Evolutionary conservation across 2,329 filamentous ascomycete genomes (phyloP).

Genomic region (Proliferodiscus dingleyae): DNA sequence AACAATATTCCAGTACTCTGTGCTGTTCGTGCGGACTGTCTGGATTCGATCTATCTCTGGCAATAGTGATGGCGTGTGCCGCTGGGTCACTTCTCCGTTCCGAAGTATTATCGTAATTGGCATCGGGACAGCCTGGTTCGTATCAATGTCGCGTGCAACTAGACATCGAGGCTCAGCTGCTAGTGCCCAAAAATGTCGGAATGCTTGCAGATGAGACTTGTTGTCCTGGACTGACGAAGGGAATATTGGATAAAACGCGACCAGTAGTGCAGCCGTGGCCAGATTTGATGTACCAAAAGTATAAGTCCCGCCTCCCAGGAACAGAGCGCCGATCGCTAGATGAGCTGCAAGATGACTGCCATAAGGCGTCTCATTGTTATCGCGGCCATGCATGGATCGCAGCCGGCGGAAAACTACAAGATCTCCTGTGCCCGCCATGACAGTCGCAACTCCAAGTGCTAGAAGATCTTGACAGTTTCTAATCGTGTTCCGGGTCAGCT

Average conservation of each 20-base stretch:
- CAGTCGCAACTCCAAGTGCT: slow-evolving; percentile 74
- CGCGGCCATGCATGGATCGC: slow-evolving; percentile 80
- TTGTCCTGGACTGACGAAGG: slow-evolving; percentile 89
- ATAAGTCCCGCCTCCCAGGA: slow-evolving; percentile 86
- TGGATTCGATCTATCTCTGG: slow-evolving; percentile 46
- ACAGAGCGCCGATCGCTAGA: slow-evolving; percentile 84
- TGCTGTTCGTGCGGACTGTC: slow-evolving; percentile 44
- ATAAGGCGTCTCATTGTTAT: slow-evolving; percentile 79
- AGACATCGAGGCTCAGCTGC: slow-evolving; percentile 87
- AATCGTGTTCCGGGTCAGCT: slow-evolving; percentile 75
- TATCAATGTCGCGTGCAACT: slow-evolving; percentile 81
- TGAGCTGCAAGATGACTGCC: slow-evolving; percentile 92
- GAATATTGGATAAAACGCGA: slow-evolving; percentile 92
- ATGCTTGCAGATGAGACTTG: slow-evolving; percentile 88
- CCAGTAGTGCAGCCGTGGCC: slow-evolving; percentile 78
- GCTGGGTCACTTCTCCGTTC: slow-evolving; percentile 19
- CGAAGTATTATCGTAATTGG: slow-evolving; percentile 55
- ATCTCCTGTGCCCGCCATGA: slow-evolving; percentile 96
- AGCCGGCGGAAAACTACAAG: slow-evolving; percentile 78
- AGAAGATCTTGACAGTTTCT: slow-evolving; percentile 88
- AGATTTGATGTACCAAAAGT: slow-evolving; percentile 87
- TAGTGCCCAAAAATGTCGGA: slow-evolving; percentile 95
- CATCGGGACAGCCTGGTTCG: slow-evolving; percentile 70
- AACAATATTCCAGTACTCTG: slow-evolving; percentile 63
- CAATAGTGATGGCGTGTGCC: slow-evolving; percentile 35